Percentiles rank a stretch among this genome's conserved stretches.
Evolutionary conservation across 352 stramenopile genomes (phyloP).

Genomic region (Phytophthora sojae): DNA sequence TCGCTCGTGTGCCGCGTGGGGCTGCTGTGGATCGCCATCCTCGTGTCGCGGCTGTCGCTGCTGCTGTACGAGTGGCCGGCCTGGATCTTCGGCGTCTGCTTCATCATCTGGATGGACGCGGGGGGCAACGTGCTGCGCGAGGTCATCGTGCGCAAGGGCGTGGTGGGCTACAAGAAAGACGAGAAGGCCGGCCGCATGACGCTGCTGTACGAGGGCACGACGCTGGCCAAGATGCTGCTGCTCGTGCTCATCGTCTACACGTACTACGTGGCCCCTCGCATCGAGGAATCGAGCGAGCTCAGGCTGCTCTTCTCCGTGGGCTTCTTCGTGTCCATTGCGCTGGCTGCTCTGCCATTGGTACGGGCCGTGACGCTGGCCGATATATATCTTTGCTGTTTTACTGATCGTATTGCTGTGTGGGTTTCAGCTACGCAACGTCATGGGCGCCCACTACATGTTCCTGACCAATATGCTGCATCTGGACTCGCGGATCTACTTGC

Average conservation of each 20-base stretch:
- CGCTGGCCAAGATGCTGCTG: slow-evolving; percentile 72
- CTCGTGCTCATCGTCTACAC: slow-evolving; percentile 81
- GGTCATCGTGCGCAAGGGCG: slow-evolving; percentile 73
- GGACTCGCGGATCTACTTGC: slow-evolving; percentile 55
- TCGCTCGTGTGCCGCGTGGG: slow-evolving; percentile 67
- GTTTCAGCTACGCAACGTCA: slow-evolving; percentile 67
- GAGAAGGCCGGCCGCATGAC: slow-evolving; percentile 68
- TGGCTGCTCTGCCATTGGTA: slow-evolving; percentile 68
- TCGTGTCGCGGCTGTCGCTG: slow-evolving; percentile 64
- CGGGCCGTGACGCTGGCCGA: background rate
- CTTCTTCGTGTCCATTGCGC: slow-evolving; percentile 75
- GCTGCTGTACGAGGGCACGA: slow-evolving; percentile 72
- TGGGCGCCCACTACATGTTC: slow-evolving; percentile 84
- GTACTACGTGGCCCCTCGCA: slow-evolving; percentile 65
- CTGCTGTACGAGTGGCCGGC: slow-evolving; percentile 71
- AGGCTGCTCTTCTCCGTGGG: slow-evolving; percentile 65
- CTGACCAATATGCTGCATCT: slow-evolving; percentile 75
- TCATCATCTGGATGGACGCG: slow-evolving; percentile 83
- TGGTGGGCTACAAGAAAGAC: slow-evolving; percentile 67
- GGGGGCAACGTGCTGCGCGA: slow-evolving; percentile 65
- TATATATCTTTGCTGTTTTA: background rate
- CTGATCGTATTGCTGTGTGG: slow-evolving; percentile 2
- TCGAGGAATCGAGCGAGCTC: slow-evolving; percentile 61
- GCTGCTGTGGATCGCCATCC: slow-evolving; percentile 74
- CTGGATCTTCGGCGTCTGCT: slow-evolving; percentile 75